phyloP scores from a whole-genome alignment of 2,329 filamentous ascomycete genomes.

The Epichloe sylvatica region DNA sequence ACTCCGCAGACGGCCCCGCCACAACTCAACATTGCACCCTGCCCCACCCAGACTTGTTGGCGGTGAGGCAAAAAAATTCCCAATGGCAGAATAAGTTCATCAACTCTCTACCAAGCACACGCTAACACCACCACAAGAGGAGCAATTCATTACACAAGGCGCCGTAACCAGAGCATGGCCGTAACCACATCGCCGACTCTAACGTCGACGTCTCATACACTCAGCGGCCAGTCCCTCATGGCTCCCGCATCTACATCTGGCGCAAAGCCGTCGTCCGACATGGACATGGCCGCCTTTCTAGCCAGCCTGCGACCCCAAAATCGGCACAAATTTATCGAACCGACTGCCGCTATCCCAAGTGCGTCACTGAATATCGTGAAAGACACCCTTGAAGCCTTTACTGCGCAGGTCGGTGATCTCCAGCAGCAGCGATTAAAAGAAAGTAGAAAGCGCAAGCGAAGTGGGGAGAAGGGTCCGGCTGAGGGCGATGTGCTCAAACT shows the following conservation, averaged over 20 bases:
- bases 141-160: background rate
- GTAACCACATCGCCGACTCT: constrained; percentile 40
- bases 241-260: constrained; percentile 22
- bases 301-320: constrained; percentile 42
- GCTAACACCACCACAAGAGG: background rate
- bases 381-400: constrained; percentile 63
- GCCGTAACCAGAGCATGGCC: constrained; percentile 19
- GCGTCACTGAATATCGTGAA: constrained; percentile 67
- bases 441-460: constrained; percentile 65
- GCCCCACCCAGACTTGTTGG: background rate
- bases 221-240: constrained; percentile 37
- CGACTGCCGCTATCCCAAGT: constrained; percentile 49
- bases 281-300: constrained; percentile 36
- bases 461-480: constrained; percentile 27
- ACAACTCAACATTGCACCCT: too few species aligned
- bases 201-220: constrained; percentile 51
- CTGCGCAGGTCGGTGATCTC: constrained; percentile 55
- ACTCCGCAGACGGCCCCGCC: too few species aligned
- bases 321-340: constrained; percentile 66
- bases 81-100: constrained; percentile 5
- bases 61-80: constrained; percentile 8
- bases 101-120: background rate
- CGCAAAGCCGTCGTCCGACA: constrained; percentile 18
- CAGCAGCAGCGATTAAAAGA: constrained; percentile 57
- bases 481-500: constrained; percentile 51